Evolutionary conservation across 2,329 filamentous ascomycete genomes (phyloP).

Genomic region (Fusarium nisikadoi): DNA sequence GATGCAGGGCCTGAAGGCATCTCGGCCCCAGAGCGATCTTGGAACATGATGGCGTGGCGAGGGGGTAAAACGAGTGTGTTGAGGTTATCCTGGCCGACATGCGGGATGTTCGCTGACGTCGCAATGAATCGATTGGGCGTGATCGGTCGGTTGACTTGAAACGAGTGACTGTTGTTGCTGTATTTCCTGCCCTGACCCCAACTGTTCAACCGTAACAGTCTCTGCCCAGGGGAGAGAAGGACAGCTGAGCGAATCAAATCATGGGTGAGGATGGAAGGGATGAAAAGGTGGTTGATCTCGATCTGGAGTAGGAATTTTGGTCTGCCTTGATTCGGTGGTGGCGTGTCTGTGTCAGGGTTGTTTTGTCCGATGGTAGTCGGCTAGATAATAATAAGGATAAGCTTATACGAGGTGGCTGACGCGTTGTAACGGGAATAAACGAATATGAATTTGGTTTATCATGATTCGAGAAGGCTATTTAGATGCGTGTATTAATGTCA

Average conservation of each 20-base stretch:
- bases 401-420: slow-evolving; percentile 14
- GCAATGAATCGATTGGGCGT: slow-evolving; percentile 5
- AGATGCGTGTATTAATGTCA: background rate
- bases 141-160: slow-evolving; percentile 13
- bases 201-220: slow-evolving; percentile 11
- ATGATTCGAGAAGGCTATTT: background rate
- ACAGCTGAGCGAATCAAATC: slow-evolving; percentile 13
- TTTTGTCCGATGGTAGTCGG: slow-evolving; percentile 21
- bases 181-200: slow-evolving; percentile 6
- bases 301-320: slow-evolving; percentile 28
- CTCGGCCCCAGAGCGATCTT: slow-evolving; percentile 26
- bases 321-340: slow-evolving; percentile 31
- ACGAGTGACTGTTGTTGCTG: slow-evolving; percentile 27
- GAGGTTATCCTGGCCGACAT: slow-evolving; percentile 25
- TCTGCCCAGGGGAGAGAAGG: slow-evolving; percentile 15
- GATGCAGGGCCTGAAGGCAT: slow-evolving; percentile 16
- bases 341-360: slow-evolving; percentile 25
- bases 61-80: slow-evolving; percentile 35
- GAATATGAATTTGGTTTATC: background rate
- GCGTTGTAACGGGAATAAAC: slow-evolving; percentile 4
- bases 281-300: slow-evolving; percentile 22
- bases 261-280: slow-evolving; percentile 19
- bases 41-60: slow-evolving; percentile 29
- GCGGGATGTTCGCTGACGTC: slow-evolving; percentile 7
- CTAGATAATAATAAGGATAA: slow-evolving; percentile 2